A percentile compares a stretch with the other conserved stretches of the same genome.
These are phyloP conservation scores for Shiraia bambusicola DNA, from an alignment of 2,329 filamentous ascomycete genomes.

Conservation along the genomic window DNA sequence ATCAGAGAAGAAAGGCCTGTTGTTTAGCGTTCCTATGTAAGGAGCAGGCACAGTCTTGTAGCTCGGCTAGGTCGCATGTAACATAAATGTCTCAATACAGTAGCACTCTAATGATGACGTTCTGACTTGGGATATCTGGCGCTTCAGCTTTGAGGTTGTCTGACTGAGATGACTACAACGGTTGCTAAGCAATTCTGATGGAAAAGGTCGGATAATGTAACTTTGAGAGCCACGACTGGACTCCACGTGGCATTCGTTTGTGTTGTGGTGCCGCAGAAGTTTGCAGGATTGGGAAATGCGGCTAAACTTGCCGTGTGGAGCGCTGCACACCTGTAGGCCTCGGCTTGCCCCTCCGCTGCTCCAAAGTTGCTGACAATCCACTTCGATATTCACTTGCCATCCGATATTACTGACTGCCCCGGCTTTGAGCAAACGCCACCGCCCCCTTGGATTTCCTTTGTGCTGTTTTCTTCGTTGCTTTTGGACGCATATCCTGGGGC, in stretches of 20 bases:
- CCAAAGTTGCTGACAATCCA: constrained; percentile 28
- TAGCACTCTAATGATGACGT: too few relatives aligned
- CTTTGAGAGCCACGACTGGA: too few relatives aligned
- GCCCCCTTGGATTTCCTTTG: neutral
- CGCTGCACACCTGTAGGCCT: constrained; percentile 12
- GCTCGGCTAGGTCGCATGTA: neutral
- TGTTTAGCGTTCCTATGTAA: too few relatives aligned
- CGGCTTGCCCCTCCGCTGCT: constrained; percentile 24
- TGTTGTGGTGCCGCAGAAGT: neutral
- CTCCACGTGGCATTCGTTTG: neutral
- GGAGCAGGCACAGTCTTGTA: too few relatives aligned
- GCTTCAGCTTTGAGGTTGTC: too few relatives aligned
- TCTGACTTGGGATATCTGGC: too few relatives aligned
- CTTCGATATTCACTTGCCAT: neutral
- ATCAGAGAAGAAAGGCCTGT: neutral
- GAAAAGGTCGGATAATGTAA: too few relatives aligned
- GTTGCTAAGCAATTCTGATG: too few relatives aligned
- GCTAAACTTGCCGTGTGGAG: neutral
- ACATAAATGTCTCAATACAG: too few relatives aligned
- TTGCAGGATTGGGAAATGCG: too few relatives aligned
- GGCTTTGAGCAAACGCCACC: neutral
- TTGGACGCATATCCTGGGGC: neutral
- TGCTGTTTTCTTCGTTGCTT: too few relatives aligned
- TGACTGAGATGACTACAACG: too few relatives aligned
- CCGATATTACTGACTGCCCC: neutral